These are phyloP conservation scores for Myriosclerotinia duriaeana DNA, from an alignment of 2,329 filamentous ascomycete species.

Conservation along the genomic window DNA sequence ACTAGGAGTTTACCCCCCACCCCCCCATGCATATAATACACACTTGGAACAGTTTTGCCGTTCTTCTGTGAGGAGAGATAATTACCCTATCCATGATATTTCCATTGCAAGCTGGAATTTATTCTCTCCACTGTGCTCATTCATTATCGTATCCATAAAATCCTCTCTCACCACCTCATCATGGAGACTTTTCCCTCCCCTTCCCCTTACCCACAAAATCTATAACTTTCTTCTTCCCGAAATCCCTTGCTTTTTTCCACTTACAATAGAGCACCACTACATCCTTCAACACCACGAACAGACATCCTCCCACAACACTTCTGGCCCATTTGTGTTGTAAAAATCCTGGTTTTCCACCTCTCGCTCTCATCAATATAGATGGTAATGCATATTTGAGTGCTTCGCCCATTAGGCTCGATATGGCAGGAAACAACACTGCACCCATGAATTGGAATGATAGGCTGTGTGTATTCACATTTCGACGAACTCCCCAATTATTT, in stretches of 20 bases:
- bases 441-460: constrained; percentile 62
- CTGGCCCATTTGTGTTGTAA: constrained; percentile 85
- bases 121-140: not conserved
- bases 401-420: constrained; percentile 78
- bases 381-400: constrained; percentile 69
- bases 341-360: constrained; percentile 45
- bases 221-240: constrained; percentile 52
- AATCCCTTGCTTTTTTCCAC: constrained; percentile 59
- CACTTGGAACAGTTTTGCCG: not conserved
- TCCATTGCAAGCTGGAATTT: not conserved
- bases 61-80: not conserved
- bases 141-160: not conserved
- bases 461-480: constrained; percentile 49
- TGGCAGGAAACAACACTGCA: constrained; percentile 75
- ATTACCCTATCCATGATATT: not conserved
- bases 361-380: constrained; percentile 55
- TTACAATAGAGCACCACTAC: constrained; percentile 61
- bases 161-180: not conserved
- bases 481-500: constrained; percentile 32
- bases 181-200: not conserved
- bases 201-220: constrained; percentile 32
- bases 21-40: not conserved
- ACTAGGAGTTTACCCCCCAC: no score
- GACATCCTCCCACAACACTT: constrained; percentile 81
- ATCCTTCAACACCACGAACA: constrained; percentile 83